Percentiles rank a stretch among this genome's conserved stretches.
Conservation (phyloP, 2,329 filamentous ascomycete genomes). For the Fusarium pseudonygamai region DNA sequence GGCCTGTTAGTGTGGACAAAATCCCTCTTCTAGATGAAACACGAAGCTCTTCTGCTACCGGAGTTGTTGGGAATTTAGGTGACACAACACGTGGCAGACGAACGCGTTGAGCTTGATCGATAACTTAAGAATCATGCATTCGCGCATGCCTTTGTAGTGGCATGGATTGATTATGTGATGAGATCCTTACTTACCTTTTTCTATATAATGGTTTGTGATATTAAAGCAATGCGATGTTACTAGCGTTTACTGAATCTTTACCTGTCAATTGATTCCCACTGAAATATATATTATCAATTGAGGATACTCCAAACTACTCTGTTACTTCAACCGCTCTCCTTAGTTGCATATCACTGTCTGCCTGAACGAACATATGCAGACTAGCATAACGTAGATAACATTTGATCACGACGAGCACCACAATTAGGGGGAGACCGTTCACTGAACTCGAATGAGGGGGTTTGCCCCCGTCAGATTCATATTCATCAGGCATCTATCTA, state of each 20-base stretch:
- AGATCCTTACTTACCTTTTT: not conserved
- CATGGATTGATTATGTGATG: not conserved
- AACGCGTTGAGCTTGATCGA: constrained; percentile 32
- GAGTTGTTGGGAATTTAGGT: constrained; percentile 56
- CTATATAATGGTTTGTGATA: not conserved
- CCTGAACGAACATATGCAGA: not conserved
- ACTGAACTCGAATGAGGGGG: not conserved
- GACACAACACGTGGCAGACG: constrained; percentile 61
- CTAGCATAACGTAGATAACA: not conserved
- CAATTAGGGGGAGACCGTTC: not conserved
- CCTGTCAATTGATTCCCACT: not conserved
- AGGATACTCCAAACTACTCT: not conserved
- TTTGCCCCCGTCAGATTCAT: constrained; percentile 14
- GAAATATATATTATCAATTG: not conserved
- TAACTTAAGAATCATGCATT: not conserved
- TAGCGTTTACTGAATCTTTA: not conserved
- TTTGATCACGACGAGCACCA: not conserved
- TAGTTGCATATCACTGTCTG: not conserved
- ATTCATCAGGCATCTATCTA: constrained; percentile 20
- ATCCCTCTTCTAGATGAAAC: constrained; percentile 67
- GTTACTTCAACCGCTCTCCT: not conserved
- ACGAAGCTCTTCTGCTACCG: constrained; percentile 48
- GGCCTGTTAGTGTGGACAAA: constrained; percentile 56
- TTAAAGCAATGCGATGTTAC: not conserved
- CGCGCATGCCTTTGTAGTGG: not conserved